Conservation (phyloP, 495 filamentous ascomycete species). For the Talaromyces trachyspermus region DNA sequence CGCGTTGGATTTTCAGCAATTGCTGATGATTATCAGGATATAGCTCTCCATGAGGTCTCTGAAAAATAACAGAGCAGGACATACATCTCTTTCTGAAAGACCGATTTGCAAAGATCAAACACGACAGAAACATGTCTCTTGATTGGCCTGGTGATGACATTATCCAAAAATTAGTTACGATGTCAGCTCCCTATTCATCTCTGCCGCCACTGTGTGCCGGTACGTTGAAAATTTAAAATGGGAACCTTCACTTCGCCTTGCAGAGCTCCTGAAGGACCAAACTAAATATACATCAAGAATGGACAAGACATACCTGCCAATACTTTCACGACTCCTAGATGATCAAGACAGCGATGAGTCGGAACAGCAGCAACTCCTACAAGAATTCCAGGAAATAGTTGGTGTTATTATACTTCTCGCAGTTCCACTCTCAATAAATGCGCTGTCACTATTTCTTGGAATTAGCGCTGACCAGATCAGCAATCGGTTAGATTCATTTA, state of each 20-base stretch:
- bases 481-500: not conserved
- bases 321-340: constrained; percentile 5
- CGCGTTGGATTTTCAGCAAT: constrained; percentile 22
- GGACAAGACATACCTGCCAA: constrained; percentile 7
- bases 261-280: constrained; percentile 1
- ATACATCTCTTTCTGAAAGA: constrained; percentile 19
- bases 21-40: constrained; percentile 13
- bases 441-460: constrained; percentile 9
- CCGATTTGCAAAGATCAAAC: constrained; percentile 17
- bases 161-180: constrained; percentile 9
- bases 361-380: constrained; percentile 5
- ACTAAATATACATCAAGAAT: not conserved
- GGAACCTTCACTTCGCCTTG: constrained; percentile 8
- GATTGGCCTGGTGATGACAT: constrained; percentile 32
- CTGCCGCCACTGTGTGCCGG: constrained; percentile 11
- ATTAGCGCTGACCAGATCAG: constrained; percentile 8
- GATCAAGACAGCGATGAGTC: not conserved
- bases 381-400: constrained; percentile 6
- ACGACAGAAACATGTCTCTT: not conserved
- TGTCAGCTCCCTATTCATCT: constrained; percentile 13
- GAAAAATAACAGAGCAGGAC: constrained; percentile 18
- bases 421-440: not conserved
- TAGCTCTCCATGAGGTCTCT: constrained; percentile 22
- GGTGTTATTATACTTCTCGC: constrained; percentile 5
- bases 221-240: constrained; percentile 5